Evolutionary conservation across 371 early-diverging fungal species (phyloP), one percentile per base, ranked within the genome.

Genomic region (Rhizomucor miehei): DNA sequence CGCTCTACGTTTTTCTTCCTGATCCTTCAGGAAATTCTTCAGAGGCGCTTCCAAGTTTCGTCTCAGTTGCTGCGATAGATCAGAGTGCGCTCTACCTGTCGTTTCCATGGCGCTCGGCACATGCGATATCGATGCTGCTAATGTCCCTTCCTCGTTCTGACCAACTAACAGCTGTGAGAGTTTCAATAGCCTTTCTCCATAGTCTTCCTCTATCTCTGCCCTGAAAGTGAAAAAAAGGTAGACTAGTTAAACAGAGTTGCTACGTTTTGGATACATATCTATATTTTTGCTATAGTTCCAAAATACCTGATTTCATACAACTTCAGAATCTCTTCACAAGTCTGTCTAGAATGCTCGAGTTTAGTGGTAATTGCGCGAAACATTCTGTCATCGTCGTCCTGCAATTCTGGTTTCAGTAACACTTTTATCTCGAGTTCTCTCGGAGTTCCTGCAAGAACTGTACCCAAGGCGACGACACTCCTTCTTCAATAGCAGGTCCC

Each of bases 81-180:
- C 67, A 17, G 54, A 19, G 44, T 66, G 67, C 12, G 67, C 67
- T 34, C 67, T 50, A 5, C 57, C 67, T 19, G 67, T 59, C 1
- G 61, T 62, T 52, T 66, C 67, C 14, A 62, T 43, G 3, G 67
- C 67, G 23, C 57, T 61, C 3, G 67, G 67, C 23, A 66, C 59
- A 51, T 66, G 62, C 20, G 57, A 59, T 3, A 66, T 23, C 2
- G 60, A 56, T 21, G 62, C 62, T 23, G 62, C 47, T 11, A 66
- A 50, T 0, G 62, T 59, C n/a, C 67, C 62, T 44, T 62, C 60
- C 47, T 66, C 67, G 20, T 44, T 51, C 21, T 59, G 57, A 11
- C 67, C 67, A 3, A 66, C 44, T 13, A 56, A 47, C 17, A 59
- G 29, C 36, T 66, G 62, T 1, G 67, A 62, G 14, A 66, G 43